Percentiles rank a stretch among this genome's conserved stretches.
Conservation (phyloP, 306 rosid species). For the Medicago ruthenica region DNA sequence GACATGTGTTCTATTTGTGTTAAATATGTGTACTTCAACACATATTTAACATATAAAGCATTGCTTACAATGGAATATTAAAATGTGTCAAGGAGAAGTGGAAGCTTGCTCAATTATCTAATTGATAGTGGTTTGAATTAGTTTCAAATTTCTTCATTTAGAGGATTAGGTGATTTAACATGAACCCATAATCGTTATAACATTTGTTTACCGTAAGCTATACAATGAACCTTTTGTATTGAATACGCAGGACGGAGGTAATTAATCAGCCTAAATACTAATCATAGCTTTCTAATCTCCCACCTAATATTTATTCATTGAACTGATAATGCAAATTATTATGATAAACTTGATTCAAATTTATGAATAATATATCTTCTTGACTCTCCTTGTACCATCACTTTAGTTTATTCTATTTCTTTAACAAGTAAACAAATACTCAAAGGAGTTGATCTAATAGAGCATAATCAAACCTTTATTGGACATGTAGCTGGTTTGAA, state of each 20-base stretch:
- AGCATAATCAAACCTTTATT: not conserved
- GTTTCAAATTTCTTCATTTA: slow-evolving; percentile 6
- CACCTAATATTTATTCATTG: slow-evolving; percentile 37
- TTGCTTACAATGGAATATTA: not conserved
- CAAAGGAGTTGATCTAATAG: not conserved
- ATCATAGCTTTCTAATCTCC: slow-evolving; percentile 41
- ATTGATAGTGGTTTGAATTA: slow-evolving; percentile 33
- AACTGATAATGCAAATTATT: slow-evolving; percentile 8
- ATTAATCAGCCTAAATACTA: slow-evolving; percentile 20
- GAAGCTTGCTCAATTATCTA: slow-evolving; percentile 23
- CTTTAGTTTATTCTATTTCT: slow-evolving; percentile 40
- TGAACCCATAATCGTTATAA: not conserved
- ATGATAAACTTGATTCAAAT: slow-evolving; percentile 12
- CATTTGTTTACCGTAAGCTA: not conserved
- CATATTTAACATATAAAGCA: no score
- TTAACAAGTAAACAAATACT: not conserved
- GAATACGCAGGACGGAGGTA: slow-evolving; percentile 8
- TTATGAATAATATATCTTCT: slow-evolving; percentile 5
- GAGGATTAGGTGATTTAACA: slow-evolving; percentile 1
- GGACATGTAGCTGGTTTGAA: no score
- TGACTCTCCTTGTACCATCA: not conserved
- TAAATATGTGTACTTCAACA: no score
- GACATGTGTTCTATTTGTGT: no score
- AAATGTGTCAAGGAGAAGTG: slow-evolving; percentile 11
- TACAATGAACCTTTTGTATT: slow-evolving; percentile 35